These are phyloP conservation scores for Beverwykella pulmonaria DNA, from an alignment of 495 filamentous ascomycete species.

Conservation along the genomic window DNA sequence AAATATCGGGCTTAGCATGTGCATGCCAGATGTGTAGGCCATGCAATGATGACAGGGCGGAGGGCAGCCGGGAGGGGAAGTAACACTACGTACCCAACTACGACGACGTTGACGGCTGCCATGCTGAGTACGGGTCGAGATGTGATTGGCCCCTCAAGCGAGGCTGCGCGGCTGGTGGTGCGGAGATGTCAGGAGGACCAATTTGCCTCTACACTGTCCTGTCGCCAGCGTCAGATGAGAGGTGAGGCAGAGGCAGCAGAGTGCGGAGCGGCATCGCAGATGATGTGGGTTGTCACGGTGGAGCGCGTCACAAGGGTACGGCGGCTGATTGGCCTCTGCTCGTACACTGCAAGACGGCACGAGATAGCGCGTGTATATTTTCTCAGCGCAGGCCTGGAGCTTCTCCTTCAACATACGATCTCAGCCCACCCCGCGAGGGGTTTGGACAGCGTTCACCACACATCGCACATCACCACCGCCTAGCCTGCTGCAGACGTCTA, in stretches of 20 bases:
- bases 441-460: background rate
- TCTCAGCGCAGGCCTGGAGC: background rate
- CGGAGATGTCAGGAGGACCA: background rate
- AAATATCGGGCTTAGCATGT: background rate
- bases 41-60: background rate
- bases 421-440: background rate
- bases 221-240: background rate
- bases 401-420: background rate
- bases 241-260: background rate
- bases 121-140: too few relatives aligned
- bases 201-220: background rate
- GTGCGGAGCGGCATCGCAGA: background rate
- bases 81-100: conserved; percentile 22
- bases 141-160: background rate
- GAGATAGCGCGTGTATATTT: conserved; percentile 21
- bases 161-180: background rate
- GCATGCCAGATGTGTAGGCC: background rate
- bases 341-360: background rate
- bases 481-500: background rate
- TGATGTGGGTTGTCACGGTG: background rate
- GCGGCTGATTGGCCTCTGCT: background rate
- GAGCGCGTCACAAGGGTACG: background rate
- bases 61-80: background rate
- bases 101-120: conserved; percentile 16
- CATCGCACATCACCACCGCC: background rate